These are phyloP conservation scores for Lichtheimia ornata DNA, from an alignment of 371 early-diverging fungal genomes.

Conservation along the genomic window DNA sequence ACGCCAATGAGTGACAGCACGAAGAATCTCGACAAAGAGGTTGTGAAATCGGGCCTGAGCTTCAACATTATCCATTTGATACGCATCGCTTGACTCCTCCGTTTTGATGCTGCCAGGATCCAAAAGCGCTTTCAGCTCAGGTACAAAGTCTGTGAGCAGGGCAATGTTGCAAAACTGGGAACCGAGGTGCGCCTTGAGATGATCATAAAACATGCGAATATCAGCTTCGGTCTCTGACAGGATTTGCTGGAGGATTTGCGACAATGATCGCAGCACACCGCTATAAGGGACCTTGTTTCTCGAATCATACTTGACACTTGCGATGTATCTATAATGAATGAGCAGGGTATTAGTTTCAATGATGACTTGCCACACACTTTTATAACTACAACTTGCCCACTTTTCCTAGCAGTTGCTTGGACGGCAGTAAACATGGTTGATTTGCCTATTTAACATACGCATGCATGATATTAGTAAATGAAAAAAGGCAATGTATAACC, in stretches of 20 bases:
- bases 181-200: constrained; percentile 32
- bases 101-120: constrained; percentile 17
- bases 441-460: constrained; percentile 19
- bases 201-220: constrained; percentile 34
- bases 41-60: constrained; percentile 37
- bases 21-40: constrained; percentile 41
- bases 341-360: neutral
- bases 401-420: constrained; percentile 39
- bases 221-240: constrained; percentile 43
- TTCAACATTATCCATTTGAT: constrained; percentile 39
- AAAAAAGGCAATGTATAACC: neutral
- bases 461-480: too few species aligned
- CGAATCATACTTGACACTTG: constrained; percentile 38
- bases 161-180: constrained; percentile 38
- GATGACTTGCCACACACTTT: neutral
- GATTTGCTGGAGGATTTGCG: constrained; percentile 47
- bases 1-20: constrained; percentile 39
- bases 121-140: constrained; percentile 38
- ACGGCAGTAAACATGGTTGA: constrained; percentile 41
- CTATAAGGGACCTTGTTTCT: constrained; percentile 41
- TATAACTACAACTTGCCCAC: constrained; percentile 24
- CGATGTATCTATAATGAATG: constrained; percentile 31
- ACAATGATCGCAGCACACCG: constrained; percentile 34
- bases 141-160: constrained; percentile 35
- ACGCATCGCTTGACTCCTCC: constrained; percentile 8